Conservation (phyloP, 2,329 filamentous ascomycete genomes). For the Alternaria longipes region DNA sequence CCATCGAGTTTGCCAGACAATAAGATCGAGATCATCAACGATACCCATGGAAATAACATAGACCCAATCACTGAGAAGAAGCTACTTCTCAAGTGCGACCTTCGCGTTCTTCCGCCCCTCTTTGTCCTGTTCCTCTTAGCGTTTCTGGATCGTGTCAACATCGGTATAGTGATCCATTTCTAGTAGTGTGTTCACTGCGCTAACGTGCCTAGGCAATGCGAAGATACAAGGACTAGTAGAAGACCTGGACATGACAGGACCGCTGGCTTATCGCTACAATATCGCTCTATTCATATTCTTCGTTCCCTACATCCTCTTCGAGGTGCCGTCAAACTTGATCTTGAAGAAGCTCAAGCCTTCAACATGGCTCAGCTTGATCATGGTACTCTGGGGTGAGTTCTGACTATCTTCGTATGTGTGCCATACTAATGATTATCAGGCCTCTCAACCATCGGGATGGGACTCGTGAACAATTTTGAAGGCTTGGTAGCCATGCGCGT, state of each 20-base stretch:
- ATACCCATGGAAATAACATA: conserved; percentile 35
- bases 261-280: conserved; percentile 45
- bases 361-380: conserved; percentile 51
- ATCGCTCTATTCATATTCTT: conserved; percentile 53
- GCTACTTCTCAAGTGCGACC: conserved; percentile 59
- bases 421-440: conserved; percentile 15
- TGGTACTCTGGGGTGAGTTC: conserved; percentile 49
- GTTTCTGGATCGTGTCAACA: conserved; percentile 26
- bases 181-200: neutral
- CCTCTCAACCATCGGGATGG: conserved; percentile 56
- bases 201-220: conserved; percentile 47
- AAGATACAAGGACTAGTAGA: conserved; percentile 51
- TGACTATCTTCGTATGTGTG: neutral
- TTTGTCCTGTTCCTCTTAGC: conserved; percentile 52
- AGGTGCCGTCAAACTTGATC: conserved; percentile 50
- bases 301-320: conserved; percentile 50
- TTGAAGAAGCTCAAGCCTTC: conserved; percentile 53
- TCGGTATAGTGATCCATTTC: conserved; percentile 28
- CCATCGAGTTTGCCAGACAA: conserved; percentile 20
- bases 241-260: conserved; percentile 49
- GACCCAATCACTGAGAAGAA: conserved; percentile 56
- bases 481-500: conserved; percentile 60
- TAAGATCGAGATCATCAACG: conserved; percentile 39
- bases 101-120: conserved; percentile 59
- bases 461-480: conserved; percentile 57